phyloP scores from a whole-genome alignment of 2,329 filamentous ascomycete genomes.

The Fusarium vanettenii region DNA sequence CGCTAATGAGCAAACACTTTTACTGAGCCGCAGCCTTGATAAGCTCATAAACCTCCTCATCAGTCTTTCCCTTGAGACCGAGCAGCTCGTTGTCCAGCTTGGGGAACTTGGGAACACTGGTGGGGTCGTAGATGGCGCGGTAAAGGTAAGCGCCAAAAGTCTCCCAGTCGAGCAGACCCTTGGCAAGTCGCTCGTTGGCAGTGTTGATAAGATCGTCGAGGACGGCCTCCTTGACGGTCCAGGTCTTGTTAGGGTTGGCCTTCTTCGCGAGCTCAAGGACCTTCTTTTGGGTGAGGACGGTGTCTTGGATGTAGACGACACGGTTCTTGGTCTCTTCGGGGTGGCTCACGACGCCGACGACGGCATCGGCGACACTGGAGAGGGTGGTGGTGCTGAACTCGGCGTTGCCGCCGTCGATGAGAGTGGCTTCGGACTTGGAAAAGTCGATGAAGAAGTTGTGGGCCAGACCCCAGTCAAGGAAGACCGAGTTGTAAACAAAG shows the following conservation, averaged over 20 bases:
- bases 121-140: conserved; percentile 46
- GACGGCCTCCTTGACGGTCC: conserved; percentile 55
- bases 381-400: conserved; percentile 62
- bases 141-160: conserved; percentile 50
- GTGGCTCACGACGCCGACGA: conserved; percentile 61
- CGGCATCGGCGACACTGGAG: conserved; percentile 56
- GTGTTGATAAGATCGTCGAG: conserved; percentile 43
- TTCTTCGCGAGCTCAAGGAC: conserved; percentile 61
- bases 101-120: conserved; percentile 48
- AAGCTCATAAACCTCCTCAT: conserved; percentile 53
- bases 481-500: conserved; percentile 62
- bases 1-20: not conserved
- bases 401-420: conserved; percentile 63
- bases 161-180: conserved; percentile 44
- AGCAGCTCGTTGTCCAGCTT: conserved; percentile 58
- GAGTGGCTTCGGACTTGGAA: conserved; percentile 49
- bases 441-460: conserved; percentile 57
- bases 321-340: conserved; percentile 66
- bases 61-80: conserved; percentile 55
- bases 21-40: conserved; percentile 37
- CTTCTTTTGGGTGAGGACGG: conserved; percentile 58
- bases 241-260: conserved; percentile 58
- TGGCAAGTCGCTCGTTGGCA: conserved; percentile 46
- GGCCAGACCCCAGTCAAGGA: conserved; percentile 68
- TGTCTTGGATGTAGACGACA: conserved; percentile 58